phyloP scores from a whole-genome alignment of 1,139 yeast genomes.

The Blastobotrys ciferrii region DNA sequence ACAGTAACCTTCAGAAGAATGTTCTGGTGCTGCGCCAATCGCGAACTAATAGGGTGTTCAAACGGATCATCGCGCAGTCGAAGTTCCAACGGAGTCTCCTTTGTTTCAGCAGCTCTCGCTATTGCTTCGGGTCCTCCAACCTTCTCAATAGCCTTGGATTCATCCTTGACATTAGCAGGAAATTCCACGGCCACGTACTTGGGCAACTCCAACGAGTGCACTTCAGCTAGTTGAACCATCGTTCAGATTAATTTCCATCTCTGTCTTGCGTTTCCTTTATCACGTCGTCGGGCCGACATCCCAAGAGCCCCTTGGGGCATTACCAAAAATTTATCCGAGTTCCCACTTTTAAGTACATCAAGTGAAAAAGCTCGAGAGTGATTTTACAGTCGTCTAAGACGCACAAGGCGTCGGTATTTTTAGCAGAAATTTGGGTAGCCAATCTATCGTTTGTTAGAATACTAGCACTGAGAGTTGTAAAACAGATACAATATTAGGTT shows the following conservation, averaged over 20 bases:
- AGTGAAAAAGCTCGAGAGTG: too few species aligned
- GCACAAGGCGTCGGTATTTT: too few species aligned
- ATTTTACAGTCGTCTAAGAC: too few species aligned
- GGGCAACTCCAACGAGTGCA: constrained; percentile 28
- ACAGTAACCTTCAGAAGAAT: constrained; percentile 66
- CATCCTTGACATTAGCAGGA: constrained; percentile 69
- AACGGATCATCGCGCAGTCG: constrained; percentile 66
- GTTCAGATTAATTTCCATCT: too few species aligned
- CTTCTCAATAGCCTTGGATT: constrained; percentile 63
- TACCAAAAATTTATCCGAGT: too few species aligned
- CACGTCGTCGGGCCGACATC: background rate
- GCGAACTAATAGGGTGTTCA: constrained; percentile 76
- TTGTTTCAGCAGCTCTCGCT: constrained; percentile 39
- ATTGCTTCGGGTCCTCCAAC: constrained; percentile 65
- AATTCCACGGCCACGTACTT: constrained; percentile 52
- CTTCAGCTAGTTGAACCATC: constrained; percentile 23
- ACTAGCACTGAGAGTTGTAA: too few species aligned
- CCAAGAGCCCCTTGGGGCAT: background rate
- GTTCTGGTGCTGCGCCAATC: constrained; percentile 50
- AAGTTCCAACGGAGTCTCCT: constrained; percentile 53
- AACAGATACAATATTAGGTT: too few species aligned
- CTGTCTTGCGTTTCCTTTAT: background rate
- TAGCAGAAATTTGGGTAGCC: too few species aligned
- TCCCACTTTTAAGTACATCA: too few species aligned
- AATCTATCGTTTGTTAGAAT: too few species aligned